Conservation (phyloP, 2,329 filamentous ascomycete species). For the Madurella mycetomatis region DNA sequence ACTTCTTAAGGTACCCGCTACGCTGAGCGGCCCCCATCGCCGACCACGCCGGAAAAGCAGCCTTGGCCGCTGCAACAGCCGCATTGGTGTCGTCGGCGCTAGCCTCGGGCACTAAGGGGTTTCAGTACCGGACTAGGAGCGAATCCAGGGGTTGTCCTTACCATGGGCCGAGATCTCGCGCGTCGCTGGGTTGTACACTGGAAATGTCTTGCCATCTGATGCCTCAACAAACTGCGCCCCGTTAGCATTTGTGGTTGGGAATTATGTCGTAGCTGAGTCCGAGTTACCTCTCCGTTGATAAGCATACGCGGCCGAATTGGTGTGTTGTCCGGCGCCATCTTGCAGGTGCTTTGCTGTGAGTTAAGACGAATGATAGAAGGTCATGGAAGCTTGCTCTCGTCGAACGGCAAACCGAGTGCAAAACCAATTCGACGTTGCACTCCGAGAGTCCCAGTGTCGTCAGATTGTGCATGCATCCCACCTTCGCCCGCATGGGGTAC, state of each 20-base stretch:
- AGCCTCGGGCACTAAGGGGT: conserved; percentile 39
- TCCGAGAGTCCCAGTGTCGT: no score
- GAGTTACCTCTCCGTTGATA: conserved; percentile 45
- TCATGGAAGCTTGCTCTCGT: neutral
- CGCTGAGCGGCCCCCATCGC: conserved; percentile 37
- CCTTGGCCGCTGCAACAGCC: conserved; percentile 41
- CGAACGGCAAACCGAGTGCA: no score
- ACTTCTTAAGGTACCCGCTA: conserved; percentile 40
- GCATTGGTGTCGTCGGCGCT: conserved; percentile 38
- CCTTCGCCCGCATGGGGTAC: no score
- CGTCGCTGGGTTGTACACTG: conserved; percentile 40
- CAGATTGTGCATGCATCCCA: no score
- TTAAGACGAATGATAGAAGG: neutral
- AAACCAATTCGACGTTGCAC: no score
- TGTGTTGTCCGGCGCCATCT: conserved; percentile 6
- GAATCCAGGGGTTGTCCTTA: conserved; percentile 11
- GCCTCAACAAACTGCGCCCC: conserved; percentile 38
- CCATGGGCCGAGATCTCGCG: conserved; percentile 36
- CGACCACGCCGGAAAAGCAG: conserved; percentile 44
- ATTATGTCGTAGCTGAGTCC: neutral
- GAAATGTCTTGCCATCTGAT: conserved; percentile 42
- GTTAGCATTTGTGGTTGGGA: neutral
- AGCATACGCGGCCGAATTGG: conserved; percentile 38
- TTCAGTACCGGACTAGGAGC: neutral
- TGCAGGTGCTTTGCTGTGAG: neutral